Base-by-base conservation (phyloP, 73 alveolate genomes). In the Uronychia setigera region DNA sequence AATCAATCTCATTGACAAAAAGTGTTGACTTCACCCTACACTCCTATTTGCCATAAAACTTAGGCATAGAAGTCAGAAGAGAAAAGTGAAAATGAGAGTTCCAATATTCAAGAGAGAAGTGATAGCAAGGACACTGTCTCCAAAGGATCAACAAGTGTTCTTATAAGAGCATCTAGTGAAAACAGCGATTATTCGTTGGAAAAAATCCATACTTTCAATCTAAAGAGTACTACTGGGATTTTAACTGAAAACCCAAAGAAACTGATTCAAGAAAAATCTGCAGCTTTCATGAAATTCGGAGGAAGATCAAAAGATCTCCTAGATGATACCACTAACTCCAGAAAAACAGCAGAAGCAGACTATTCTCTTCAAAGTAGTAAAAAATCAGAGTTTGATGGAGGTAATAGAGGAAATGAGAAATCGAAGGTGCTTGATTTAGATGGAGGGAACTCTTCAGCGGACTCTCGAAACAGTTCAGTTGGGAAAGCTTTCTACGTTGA, bases 141-240 rank as follows among this genome's bases (percentile, higher is more conserved):
- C 5, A 46, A 19, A 19, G 5, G 14, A 26, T 67, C 79, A 67
- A 26, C 79, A 13, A 26, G 34, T 67, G 79, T 67, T 13, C 5
- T 67, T 14, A 67, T 67, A 67, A 67, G 79, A 67, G 79, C 79
- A 5, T 67, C 79, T 9, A 67, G 29, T 26, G 79, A 67, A 5
- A 28, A 25, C 32, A 67, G 59, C 32, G 81, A 60, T 1, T 25
- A 67, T 0, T 88, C 94, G 1, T 80, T 88, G 26, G 94, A 88
- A 77, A 84, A 83, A 14, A 79, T 88, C 14, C 94, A 88, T 34
- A 88, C 94, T 25, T 88, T 88, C 60, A 67, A 77, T 59, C 76
- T 88, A 31, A 88, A 83, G 35, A 60, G 32, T 30, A 1, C 31
- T 13, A 13, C 79, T 11, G 83, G 28, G 28, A 9, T 13, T 1